Evolutionary conservation across 345 rosid genomes (phyloP), one percentile per base, ranked within the genome.

Genomic region (Camelina hispida): DNA sequence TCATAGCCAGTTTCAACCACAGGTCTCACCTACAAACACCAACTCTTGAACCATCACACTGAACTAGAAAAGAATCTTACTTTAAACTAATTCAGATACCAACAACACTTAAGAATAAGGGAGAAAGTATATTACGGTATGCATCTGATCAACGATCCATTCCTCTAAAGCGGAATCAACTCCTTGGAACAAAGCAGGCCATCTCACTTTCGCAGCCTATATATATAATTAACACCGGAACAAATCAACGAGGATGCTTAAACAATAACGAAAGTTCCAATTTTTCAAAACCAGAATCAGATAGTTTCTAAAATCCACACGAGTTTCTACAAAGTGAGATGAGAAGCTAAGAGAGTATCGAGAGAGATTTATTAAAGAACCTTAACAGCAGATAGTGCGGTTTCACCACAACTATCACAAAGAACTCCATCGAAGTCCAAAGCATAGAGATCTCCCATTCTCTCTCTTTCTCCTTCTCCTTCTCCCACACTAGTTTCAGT

Each of bases 1-100:
- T 94, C 98, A 55, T 91, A 94, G 34, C 97, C 97, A 68, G 96
- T 94, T 84, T 91, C 98, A 67, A 94, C 95, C 64, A 94, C 95
- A n/a, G 96, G 97, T 62, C 97, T 85, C 58, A 94, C 90, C 98
- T 91, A 72, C 80, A 43, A 35, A 56, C 64, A 69, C 47, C 62
- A 52, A 3, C 15, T 38, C 52, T 25, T 58, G 14, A 0, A 30
- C 22, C 22, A 20, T 20, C 22, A 20, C 22, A 30, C 67, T 32
- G 42, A 72, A 42, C 42, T 67, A 52, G 2, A 9, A 8, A 59
- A 28, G 22, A 9, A 62, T 37, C 32, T 72, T 8, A 48, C 18
- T 46, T 43, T 43, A 7, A 50, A 17, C 10, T 7, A 10, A 9
- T 6, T 44, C 22, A 52, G 57, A 10, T 10, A 13, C 18, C 43